A percentile compares a stretch with the other conserved stretches of the same genome.
Conservation (phyloP, 2,329 filamentous ascomycete species). For the Pyrenophora graminea region DNA sequence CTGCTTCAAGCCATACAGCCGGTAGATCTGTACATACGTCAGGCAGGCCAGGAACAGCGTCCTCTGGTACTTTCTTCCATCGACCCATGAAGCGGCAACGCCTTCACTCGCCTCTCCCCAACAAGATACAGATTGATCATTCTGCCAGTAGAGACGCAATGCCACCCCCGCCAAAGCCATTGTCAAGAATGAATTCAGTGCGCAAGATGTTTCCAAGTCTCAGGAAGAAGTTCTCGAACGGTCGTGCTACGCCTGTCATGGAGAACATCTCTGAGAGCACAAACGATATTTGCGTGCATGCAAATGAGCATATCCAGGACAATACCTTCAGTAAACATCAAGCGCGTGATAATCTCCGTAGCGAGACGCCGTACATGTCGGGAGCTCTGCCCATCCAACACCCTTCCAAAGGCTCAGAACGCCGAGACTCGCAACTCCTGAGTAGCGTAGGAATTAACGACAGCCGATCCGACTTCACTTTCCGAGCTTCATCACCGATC, state of each 20-base stretch:
- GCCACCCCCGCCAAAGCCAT: conserved; percentile 44
- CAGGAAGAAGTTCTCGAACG: conserved; percentile 28
- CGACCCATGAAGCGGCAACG: conserved; percentile 41
- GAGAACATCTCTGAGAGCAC: not conserved
- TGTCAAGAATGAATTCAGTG: conserved; percentile 34
- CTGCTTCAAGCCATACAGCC: conserved; percentile 31
- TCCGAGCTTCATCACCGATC: conserved; percentile 24
- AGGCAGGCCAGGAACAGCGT: conserved; percentile 6
- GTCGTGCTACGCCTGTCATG: conserved; percentile 6
- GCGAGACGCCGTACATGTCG: conserved; percentile 27
- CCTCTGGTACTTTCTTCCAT: conserved; percentile 17
- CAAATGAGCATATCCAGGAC: conserved; percentile 15
- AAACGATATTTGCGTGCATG: conserved; percentile 20
- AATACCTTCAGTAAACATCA: not conserved
- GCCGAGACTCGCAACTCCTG: conserved; percentile 7
- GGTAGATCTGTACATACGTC: conserved; percentile 27
- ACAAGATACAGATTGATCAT: conserved; percentile 17
- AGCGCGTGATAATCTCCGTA: conserved; percentile 2
- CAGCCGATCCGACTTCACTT: conserved; percentile 21
- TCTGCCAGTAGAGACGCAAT: conserved; percentile 42
- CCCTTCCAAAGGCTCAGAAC: not conserved
- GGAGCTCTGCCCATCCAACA: conserved; percentile 28
- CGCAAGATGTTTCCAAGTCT: conserved; percentile 30
- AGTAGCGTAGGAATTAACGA: conserved; percentile 9
- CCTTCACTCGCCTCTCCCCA: conserved; percentile 33